These are phyloP conservation scores for Karstenula rhodostoma DNA, from an alignment of 2,329 filamentous ascomycete genomes.

Conservation along the genomic window DNA sequence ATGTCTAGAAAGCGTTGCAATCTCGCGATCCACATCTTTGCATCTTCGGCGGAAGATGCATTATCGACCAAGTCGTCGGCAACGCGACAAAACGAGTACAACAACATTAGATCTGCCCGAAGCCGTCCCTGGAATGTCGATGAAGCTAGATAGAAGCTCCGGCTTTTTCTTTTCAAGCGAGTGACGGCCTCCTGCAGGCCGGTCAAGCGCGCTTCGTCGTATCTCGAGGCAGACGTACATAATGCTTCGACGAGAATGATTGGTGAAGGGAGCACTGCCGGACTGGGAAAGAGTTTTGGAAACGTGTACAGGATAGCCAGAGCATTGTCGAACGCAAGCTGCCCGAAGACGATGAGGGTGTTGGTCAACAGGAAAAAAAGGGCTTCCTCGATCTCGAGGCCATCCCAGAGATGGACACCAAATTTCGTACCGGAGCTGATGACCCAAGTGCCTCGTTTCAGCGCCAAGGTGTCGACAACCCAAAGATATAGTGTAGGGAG, in stretches of 20 bases:
- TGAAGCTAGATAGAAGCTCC: constrained; percentile 77
- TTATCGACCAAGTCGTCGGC: constrained; percentile 78
- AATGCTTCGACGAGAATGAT: constrained; percentile 62
- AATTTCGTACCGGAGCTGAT: constrained; percentile 74
- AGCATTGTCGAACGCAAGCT: constrained; percentile 74
- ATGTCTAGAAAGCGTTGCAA: constrained; percentile 66
- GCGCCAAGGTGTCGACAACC: constrained; percentile 73
- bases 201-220: constrained; percentile 65
- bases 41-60: constrained; percentile 61
- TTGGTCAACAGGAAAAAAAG: constrained; percentile 78
- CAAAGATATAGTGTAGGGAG: constrained; percentile 75
- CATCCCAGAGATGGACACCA: constrained; percentile 68
- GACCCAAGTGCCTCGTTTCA: constrained; percentile 74
- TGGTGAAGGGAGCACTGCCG: constrained; percentile 60
- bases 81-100: constrained; percentile 78
- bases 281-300: constrained; percentile 62
- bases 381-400: constrained; percentile 76
- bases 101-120: constrained; percentile 71
- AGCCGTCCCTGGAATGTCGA: constrained; percentile 73
- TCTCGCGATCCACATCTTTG: constrained; percentile 65
- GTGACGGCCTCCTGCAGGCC: constrained; percentile 67
- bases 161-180: constrained; percentile 69
- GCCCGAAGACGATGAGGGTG: constrained; percentile 72
- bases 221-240: constrained; percentile 56
- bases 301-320: constrained; percentile 71